Conservation (phyloP, 805 yeast species). For the Metschnikowia gruessii region DNA sequence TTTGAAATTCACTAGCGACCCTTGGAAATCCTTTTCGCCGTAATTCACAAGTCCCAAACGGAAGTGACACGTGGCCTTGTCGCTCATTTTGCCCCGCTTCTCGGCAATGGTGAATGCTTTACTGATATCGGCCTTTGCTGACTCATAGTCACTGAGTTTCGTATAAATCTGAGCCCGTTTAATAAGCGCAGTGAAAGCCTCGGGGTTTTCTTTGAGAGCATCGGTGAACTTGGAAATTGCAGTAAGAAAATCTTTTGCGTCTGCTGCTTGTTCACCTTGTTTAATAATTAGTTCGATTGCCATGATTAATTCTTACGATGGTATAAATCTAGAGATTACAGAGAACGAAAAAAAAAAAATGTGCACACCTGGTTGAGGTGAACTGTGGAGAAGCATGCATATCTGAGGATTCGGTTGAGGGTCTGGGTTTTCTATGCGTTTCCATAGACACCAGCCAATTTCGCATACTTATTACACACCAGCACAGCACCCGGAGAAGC, state of each 20-base stretch:
- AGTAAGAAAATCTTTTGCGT: slow-evolving; percentile 35
- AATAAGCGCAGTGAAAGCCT: slow-evolving; percentile 45
- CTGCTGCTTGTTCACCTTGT: slow-evolving; percentile 32
- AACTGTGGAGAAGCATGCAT: slow-evolving; percentile 2
- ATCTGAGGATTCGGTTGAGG: too few species aligned
- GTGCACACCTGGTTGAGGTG: neutral
- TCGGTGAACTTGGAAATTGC: slow-evolving; percentile 43
- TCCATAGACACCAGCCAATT: neutral
- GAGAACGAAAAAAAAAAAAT: neutral
- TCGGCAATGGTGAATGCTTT: slow-evolving; percentile 47
- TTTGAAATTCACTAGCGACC: slow-evolving; percentile 42
- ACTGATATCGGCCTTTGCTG: slow-evolving; percentile 45
- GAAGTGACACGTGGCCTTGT: slow-evolving; percentile 48
- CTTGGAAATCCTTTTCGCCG: slow-evolving; percentile 38
- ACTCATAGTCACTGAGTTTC: slow-evolving; percentile 45
- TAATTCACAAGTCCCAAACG: slow-evolving; percentile 47
- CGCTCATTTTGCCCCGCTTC: slow-evolving; percentile 43
- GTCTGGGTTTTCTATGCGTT: neutral
- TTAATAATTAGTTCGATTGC: slow-evolving; percentile 36
- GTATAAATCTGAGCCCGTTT: slow-evolving; percentile 51
- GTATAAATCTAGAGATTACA: too few species aligned
- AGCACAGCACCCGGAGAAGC: too few species aligned
- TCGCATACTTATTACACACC: too few species aligned
- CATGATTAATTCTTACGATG: slow-evolving; percentile 23
- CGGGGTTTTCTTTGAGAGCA: slow-evolving; percentile 43